These are phyloP conservation scores for Solanum lycopersicoides DNA, from an alignment of 257 asterid genomes.

Conservation along the genomic window DNA sequence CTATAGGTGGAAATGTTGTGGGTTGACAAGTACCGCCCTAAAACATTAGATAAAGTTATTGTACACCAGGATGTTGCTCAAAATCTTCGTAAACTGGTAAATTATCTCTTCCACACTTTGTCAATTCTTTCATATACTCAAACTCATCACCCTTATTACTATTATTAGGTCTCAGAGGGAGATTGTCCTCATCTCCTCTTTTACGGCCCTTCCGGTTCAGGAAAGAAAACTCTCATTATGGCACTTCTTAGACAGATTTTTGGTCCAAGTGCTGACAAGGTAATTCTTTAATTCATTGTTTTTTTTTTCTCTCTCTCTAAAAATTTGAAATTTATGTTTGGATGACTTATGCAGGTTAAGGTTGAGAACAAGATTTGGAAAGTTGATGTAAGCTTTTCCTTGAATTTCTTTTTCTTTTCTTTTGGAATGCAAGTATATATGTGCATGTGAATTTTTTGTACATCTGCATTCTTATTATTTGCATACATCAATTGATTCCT, in stretches of 20 bases:
- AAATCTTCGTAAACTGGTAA: constrained; percentile 85
- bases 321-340: neutral
- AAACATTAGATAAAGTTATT: constrained; percentile 76
- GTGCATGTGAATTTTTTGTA: no score
- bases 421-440: neutral
- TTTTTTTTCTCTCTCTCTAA: neutral
- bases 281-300: constrained; percentile 1
- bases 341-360: constrained; percentile 57
- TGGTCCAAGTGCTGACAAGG: constrained; percentile 94
- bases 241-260: constrained; percentile 92
- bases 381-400: constrained; percentile 65
- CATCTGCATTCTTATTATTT: no score
- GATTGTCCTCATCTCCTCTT: constrained; percentile 96
- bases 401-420: neutral
- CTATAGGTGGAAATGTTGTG: constrained; percentile 54
- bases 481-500: no score
- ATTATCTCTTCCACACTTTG: neutral
- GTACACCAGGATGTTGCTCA: constrained; percentile 81
- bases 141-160: neutral
- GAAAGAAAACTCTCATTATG: constrained; percentile 96
- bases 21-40: constrained; percentile 96
- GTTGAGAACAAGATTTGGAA: constrained; percentile 90
- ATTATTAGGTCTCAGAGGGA: constrained; percentile 63
- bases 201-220: constrained; percentile 95
- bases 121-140: neutral